Base-by-base conservation (phyloP, 352 stramenopile genomes). In the Pythium vanterpoolii region DNA sequence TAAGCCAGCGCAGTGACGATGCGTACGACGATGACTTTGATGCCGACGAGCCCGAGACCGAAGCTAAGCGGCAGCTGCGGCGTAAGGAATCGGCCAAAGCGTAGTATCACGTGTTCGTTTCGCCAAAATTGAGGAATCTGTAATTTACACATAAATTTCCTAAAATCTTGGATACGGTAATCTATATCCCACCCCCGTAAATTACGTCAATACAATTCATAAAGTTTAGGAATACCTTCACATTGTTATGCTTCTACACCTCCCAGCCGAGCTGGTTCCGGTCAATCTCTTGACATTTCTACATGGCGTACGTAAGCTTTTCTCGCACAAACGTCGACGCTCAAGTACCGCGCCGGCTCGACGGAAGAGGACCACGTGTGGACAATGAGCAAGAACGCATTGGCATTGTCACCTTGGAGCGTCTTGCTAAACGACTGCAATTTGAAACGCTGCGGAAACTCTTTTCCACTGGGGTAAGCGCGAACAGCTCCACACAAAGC, bases 361-460 rank as follows among this genome's bases (percentile, higher is more conserved):
- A 99, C 76, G 6, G 90, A 96, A 69, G 99, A 99, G 77, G 99
- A 99, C 69, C 97, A 99, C n/a, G 97, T 99, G 63, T 98, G 97
- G 24, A 96, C 90, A 60, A 98, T 96, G 7, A 96, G 97, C 38
- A 99, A 76, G 63, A 98, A 98, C 16, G 72, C 74, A 56, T 98
- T 87, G 11, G 74, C 61, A 24, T 16, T 24, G 21, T 38, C 24
- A 8, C 10, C 36, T 16, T 14, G 36, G 24, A 38, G 68, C 61
- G 23, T 71, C 31, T 87, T 93, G 56, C 75, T 86, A 61, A 92
- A 96, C 21, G 75, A 94, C 56, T 95, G 91, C 24, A 98, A 70
- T 71, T 97, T 98, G 71, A 98, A 97, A 14, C 77, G 70, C 63
- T 97, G 93, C 38, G 88, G 75, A 66, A 97, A 98, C 26, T 93